phyloP scores from a whole-genome alignment of 345 rosid species.

The Acer negundo region DNA sequence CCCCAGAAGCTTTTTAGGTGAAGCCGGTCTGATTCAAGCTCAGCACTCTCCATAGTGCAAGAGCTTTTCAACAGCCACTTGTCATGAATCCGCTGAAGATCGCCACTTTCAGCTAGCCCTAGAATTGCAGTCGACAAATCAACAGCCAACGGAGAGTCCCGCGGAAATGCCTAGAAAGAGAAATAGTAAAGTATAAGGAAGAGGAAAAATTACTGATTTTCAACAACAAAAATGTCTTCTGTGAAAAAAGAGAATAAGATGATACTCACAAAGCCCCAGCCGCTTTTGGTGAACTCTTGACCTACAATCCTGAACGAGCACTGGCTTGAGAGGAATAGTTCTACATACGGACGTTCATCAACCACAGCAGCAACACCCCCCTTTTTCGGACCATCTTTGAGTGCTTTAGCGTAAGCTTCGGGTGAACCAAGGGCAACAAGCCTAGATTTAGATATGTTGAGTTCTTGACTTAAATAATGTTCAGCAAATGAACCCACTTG shows the following conservation, averaged over 20 bases:
- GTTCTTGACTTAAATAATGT: conserved; percentile 67
- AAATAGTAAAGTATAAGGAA: background rate
- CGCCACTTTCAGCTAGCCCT: conserved; percentile 82
- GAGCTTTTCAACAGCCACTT: conserved; percentile 77
- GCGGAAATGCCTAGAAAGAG: conserved; percentile 71
- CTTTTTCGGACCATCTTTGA: conserved; percentile 62
- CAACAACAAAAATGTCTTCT: background rate
- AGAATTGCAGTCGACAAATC: conserved; percentile 89
- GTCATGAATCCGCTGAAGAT: conserved; percentile 93
- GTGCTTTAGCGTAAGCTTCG: conserved; percentile 71
- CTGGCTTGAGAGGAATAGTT: conserved; percentile 71
- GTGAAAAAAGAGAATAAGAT: background rate
- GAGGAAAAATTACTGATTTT: background rate
- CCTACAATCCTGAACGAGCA: conserved; percentile 78
- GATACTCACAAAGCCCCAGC: conserved; percentile 80
- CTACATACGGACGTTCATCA: conserved; percentile 80
- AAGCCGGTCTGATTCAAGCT: conserved; percentile 75
- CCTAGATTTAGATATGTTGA: conserved; percentile 70
- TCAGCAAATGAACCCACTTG: conserved; percentile 94
- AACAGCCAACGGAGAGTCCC: conserved; percentile 84
- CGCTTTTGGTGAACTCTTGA: conserved; percentile 85
- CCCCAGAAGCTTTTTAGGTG: conserved; percentile 88
- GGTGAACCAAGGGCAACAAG: conserved; percentile 81
- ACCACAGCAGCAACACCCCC: conserved; percentile 95
- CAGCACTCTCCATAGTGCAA: conserved; percentile 64